phyloP scores from a whole-genome alignment of 78 protist species.

The Cavenderia fasciculata region DNA sequence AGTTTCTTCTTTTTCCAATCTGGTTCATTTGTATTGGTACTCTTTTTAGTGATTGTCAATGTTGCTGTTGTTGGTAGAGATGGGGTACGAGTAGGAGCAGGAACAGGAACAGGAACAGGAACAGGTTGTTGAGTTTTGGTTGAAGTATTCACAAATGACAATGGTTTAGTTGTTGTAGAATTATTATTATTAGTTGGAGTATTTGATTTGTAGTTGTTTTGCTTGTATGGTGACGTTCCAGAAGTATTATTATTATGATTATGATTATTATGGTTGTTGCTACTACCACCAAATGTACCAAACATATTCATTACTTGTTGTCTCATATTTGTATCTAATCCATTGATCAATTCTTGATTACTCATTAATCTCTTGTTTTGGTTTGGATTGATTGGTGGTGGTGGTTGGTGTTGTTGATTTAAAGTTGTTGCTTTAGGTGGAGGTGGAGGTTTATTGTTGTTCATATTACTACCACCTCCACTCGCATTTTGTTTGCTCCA shows the following conservation, averaged over 20 bases:
- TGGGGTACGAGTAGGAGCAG: too few relatives aligned
- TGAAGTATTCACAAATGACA: background rate
- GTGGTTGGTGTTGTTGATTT: too few relatives aligned
- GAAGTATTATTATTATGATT: background rate
- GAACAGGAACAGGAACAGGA: too few relatives aligned
- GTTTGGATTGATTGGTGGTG: too few relatives aligned
- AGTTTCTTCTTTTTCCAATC: background rate
- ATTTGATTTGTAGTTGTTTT: background rate
- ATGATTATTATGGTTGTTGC: background rate
- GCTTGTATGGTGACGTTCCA: background rate
- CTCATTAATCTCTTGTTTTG: slow-evolving; percentile 46
- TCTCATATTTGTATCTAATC: slow-evolving; percentile 48
- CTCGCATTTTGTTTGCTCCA: too few relatives aligned
- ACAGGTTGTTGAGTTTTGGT: background rate
- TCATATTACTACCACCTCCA: background rate
- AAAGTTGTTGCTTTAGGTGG: background rate
- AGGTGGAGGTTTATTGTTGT: background rate
- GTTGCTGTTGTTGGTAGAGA: background rate
- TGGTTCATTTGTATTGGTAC: background rate
- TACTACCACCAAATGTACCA: slow-evolving; percentile 34
- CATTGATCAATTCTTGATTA: slow-evolving; percentile 20
- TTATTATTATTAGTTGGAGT: background rate
- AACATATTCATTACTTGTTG: slow-evolving; percentile 6
- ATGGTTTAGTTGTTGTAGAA: background rate
- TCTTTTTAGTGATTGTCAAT: background rate